Conservation (phyloP, 495 filamentous ascomycete species). For the Sordaria brevicollis region DNA sequence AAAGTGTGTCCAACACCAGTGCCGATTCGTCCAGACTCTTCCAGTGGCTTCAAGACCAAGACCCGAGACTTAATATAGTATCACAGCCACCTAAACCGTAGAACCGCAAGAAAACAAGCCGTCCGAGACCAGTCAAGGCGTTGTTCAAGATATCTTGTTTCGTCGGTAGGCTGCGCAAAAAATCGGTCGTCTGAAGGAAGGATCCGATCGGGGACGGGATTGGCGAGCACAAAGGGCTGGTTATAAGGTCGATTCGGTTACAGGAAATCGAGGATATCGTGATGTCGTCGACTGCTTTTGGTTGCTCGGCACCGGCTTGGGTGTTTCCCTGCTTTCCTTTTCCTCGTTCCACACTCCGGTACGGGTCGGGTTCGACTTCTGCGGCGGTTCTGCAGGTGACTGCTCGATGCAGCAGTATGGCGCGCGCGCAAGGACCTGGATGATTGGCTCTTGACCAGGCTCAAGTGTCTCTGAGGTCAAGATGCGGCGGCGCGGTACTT, state of each 20-base stretch:
- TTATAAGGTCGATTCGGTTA: neutral
- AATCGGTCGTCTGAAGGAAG: neutral
- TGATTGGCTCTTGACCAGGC: neutral
- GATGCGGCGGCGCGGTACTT: neutral
- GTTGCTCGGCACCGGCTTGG: neutral
- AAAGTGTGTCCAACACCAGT: neutral
- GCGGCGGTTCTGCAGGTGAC: neutral
- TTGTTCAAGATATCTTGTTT: neutral
- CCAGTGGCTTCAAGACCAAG: neutral
- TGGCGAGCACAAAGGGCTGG: neutral
- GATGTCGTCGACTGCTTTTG: neutral
- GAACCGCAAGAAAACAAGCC: neutral
- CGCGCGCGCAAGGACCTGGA: neutral
- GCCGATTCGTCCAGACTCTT: neutral
- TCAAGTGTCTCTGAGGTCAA: neutral
- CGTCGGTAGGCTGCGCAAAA: neutral
- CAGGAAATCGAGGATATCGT: neutral
- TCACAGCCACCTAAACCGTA: neutral
- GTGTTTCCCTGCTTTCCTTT: neutral
- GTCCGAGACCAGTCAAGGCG: neutral
- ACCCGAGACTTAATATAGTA: neutral
- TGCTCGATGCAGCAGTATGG: neutral
- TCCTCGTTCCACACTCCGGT: neutral
- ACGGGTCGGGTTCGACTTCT: neutral
- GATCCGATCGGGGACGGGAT: neutral